Evolutionary conservation across 1,284 basidiomycete genomes (phyloP).

Genomic region (Agaricales sp.): DNA sequence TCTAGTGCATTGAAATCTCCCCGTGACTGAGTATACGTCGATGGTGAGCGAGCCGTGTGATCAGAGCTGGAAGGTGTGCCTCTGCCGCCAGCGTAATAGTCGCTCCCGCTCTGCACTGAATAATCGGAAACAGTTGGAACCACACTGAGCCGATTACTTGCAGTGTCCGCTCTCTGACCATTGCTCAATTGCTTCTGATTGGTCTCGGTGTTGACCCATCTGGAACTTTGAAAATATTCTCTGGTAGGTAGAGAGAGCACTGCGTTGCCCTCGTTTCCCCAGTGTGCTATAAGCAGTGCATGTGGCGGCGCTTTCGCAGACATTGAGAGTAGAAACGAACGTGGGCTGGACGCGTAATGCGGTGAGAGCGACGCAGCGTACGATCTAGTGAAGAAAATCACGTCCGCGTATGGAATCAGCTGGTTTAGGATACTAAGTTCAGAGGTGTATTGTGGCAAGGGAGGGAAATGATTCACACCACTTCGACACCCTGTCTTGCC

Average conservation of each 20-base stretch:
- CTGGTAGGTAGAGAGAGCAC: constrained; percentile 70
- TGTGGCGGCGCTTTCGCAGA: constrained; percentile 55
- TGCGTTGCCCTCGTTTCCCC: constrained; percentile 67
- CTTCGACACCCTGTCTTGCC: constrained; percentile 68
- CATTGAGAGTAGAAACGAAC: constrained; percentile 65
- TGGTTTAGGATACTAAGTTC: constrained; percentile 20
- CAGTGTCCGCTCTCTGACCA: constrained; percentile 9
- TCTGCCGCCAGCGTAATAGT: constrained; percentile 60
- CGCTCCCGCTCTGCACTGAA: constrained; percentile 65
- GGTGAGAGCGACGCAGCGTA: constrained; percentile 50
- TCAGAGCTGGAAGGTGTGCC: constrained; percentile 44
- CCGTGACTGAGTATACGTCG: constrained; percentile 12
- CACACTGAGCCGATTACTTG: constrained; percentile 13
- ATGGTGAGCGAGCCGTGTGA: constrained; percentile 32
- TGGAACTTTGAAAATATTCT: constrained; percentile 75
- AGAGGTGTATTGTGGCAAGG: constrained; percentile 4
- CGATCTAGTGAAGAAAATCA: constrained; percentile 63
- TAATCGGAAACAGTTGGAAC: constrained; percentile 20
- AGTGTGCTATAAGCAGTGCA: constrained; percentile 68
- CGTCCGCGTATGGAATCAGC: constrained; percentile 71
- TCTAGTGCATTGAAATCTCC: background rate
- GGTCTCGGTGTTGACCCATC: constrained; percentile 41
- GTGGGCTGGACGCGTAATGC: constrained; percentile 50
- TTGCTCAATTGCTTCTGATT: constrained; percentile 5
- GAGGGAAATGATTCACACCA: constrained; percentile 33